phyloP scores from a whole-genome alignment of 2,329 filamentous ascomycete species.

The Verticillium tricorpus region DNA sequence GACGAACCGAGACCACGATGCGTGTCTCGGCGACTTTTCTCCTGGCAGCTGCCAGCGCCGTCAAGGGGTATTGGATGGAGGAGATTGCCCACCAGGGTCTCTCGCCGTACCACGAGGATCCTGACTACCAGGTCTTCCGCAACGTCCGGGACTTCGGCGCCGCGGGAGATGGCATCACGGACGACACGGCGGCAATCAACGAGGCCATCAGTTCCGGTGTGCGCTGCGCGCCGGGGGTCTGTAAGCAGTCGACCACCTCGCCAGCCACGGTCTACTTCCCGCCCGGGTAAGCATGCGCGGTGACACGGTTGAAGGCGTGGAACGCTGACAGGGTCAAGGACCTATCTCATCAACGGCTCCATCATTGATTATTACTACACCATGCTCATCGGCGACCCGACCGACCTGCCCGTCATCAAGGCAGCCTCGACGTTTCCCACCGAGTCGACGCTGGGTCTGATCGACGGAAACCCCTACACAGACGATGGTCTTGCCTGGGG shows the following conservation, averaged over 20 bases:
- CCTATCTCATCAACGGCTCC: conserved; percentile 66
- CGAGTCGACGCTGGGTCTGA: conserved; percentile 33
- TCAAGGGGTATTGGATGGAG: conserved; percentile 35
- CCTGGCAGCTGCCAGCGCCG: conserved; percentile 12
- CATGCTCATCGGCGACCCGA: conserved; percentile 69
- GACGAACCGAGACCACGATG: conserved; percentile 3
- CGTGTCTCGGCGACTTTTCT: conserved; percentile 8
- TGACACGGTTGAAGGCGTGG: not conserved
- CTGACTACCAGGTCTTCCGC: conserved; percentile 38
- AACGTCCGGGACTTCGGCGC: conserved; percentile 43
- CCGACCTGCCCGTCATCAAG: conserved; percentile 50
- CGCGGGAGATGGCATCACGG: conserved; percentile 29
- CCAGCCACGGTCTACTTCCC: conserved; percentile 33
- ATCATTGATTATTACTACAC: conserved; percentile 77
- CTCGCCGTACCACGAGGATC: conserved; percentile 38
- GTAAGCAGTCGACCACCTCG: conserved; percentile 31
- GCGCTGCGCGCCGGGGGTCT: conserved; percentile 32
- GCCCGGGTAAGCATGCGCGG: conserved; percentile 22
- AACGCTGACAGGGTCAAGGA: conserved; percentile 27
- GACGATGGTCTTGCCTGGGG: conserved; percentile 38
- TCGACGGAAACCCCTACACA: conserved; percentile 44
- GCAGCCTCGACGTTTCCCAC: conserved; percentile 43
- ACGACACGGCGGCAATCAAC: conserved; percentile 31
- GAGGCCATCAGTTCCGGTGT: conserved; percentile 30
- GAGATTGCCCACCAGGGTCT: conserved; percentile 41